Evolutionary conservation across 495 filamentous ascomycete species (phyloP), one percentile per base, ranked within the genome.

Genomic region (Xanthoparmelia taractica): DNA sequence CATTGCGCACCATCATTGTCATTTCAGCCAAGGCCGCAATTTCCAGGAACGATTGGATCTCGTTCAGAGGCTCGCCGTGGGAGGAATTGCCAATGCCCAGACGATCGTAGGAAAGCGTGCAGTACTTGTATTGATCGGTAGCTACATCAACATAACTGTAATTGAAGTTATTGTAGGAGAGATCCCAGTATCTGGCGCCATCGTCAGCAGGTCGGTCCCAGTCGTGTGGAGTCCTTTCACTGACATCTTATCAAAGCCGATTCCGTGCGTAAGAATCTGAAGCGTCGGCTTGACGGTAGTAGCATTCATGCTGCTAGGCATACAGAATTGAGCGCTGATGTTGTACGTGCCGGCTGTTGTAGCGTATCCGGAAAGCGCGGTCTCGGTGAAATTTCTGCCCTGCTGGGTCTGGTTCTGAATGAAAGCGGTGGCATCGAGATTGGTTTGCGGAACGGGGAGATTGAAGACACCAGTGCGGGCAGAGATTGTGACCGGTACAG

Each of bases 191-290:
- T 12, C 76, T 80, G 45, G 31, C 40, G 2, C 4, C 1, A 45
- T 58, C 34, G 34, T 37, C 8, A 43, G 37, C 41, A 58, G 8
- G 8, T 27, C 2, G 3, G 23, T 8, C 0, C 0, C 2, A 10
- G 12, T 37, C 23, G 23, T 2, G 12, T 40, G 61, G 0, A 20
- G 2, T n/a, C 4, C 2, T 6, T 18, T 17, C 29, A 54, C 50
- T 60, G 68, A 80, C 75, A 70, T 71, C 40, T 79, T 82, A 64
- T 85, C 82, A 65, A 84, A 85, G 18, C 81, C 83, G 67, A 85
- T 76, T 40, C 85, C 85, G 68, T 88, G 85, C 0, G 84, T 84
- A 8, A 87, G 69, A 47, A 88, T 63, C 68, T 87, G 84, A 11
- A 87, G 68, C 2, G 68, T 72, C 13, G 72, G 68, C 55, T 68